These are phyloP conservation scores for Mycena vitilis DNA, from an alignment of 768 basidiomycete genomes.

Conservation along the genomic window DNA sequence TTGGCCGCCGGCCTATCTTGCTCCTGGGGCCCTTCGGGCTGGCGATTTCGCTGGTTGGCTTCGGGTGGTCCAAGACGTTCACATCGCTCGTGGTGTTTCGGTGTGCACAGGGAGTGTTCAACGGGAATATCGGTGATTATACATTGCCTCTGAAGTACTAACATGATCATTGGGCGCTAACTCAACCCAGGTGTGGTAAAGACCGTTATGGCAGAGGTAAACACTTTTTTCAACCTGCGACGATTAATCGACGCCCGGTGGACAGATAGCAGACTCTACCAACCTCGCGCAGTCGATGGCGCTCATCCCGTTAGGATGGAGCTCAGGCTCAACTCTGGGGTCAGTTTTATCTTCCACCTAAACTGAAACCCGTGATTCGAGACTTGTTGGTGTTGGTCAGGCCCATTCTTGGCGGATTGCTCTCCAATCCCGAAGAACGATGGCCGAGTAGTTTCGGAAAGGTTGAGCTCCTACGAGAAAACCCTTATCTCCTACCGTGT, in stretches of 20 bases:
- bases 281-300: conserved; percentile 38
- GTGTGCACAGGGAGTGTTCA: conserved; percentile 44
- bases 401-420: conserved; percentile 40
- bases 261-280: conserved; percentile 35
- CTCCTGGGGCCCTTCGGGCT: conserved; percentile 46
- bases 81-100: conserved; percentile 41
- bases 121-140: conserved; percentile 39
- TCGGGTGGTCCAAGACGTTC: conserved; percentile 45
- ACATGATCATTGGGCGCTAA: too few species aligned
- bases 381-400: conserved; percentile 17
- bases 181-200: conserved; percentile 41
- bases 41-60: conserved; percentile 41
- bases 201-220: conserved; percentile 45
- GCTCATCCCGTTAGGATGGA: conserved; percentile 37
- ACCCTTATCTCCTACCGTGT: conserved; percentile 50
- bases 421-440: conserved; percentile 41
- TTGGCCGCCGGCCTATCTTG: conserved; percentile 47
- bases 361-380: background rate
- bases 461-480: conserved; percentile 36
- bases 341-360: conserved; percentile 1
- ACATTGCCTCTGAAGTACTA: too few species aligned
- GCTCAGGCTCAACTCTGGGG: conserved; percentile 37
- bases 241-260: background rate
- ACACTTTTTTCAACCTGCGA: background rate
- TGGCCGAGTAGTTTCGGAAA: conserved; percentile 41